These are phyloP conservation scores for Pseudotsuga menziesii DNA, from an alignment of 75 land plant genomes.

Conservation along the genomic window DNA sequence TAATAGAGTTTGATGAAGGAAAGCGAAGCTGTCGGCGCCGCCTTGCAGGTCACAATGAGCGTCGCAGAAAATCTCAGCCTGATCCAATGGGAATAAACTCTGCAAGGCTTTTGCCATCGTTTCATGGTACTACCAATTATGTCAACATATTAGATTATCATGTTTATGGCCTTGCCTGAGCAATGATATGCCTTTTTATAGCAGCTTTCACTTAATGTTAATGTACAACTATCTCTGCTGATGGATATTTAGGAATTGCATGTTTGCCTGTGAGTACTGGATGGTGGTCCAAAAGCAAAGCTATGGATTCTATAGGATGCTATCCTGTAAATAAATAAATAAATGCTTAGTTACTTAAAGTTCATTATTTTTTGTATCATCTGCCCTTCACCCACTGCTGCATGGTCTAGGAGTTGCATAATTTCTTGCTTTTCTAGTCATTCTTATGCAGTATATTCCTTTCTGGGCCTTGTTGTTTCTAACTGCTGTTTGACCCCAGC, in stretches of 20 bases:
- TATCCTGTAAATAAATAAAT: background rate
- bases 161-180: background rate
- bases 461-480: background rate
- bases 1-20: slow-evolving; percentile 60
- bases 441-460: background rate
- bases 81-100: slow-evolving; percentile 10
- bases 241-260: background rate
- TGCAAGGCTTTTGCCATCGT: slow-evolving; percentile 12
- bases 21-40: slow-evolving; percentile 67
- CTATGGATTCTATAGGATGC: background rate
- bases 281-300: background rate
- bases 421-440: background rate
- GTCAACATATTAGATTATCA: background rate
- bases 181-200: background rate
- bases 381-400: background rate
- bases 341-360: background rate
- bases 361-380: background rate
- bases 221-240: background rate
- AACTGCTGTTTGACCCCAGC: background rate
- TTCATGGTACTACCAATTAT: slow-evolving; percentile 4
- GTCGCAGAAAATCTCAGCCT: slow-evolving; percentile 55
- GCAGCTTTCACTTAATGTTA: background rate
- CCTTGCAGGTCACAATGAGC: slow-evolving; percentile 65
- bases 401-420: background rate
- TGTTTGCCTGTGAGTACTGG: background rate